Conservation (phyloP, 2,329 filamentous ascomycete genomes). For the Trichoderma guizhouense region DNA sequence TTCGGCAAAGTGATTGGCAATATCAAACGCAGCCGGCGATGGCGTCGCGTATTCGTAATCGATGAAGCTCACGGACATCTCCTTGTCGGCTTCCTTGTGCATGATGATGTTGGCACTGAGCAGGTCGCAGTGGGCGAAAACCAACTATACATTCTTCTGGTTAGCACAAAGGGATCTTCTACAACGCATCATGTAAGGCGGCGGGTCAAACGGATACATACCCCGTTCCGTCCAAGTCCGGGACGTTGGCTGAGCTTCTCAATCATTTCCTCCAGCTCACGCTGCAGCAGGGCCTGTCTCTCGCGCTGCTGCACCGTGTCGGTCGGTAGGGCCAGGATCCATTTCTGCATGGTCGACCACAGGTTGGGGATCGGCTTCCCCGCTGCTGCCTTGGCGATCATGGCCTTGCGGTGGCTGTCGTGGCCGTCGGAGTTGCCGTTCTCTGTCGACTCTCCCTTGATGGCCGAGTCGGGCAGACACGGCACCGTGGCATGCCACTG, state of each 20-base stretch:
- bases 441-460: constrained; percentile 22
- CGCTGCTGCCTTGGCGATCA: constrained; percentile 53
- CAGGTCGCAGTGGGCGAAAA: constrained; percentile 94
- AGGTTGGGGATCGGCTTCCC: constrained; percentile 77
- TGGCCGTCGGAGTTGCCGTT: constrained; percentile 38
- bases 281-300: constrained; percentile 66
- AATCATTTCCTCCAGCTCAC: constrained; percentile 69
- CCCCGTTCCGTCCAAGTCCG: constrained; percentile 71
- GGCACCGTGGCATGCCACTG: constrained; percentile 85
- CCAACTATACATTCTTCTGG: constrained; percentile 50
- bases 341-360: constrained; percentile 95
- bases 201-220: constrained; percentile 39
- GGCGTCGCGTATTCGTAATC: constrained; percentile 98
- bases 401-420: constrained; percentile 35
- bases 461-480: constrained; percentile 44
- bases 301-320: constrained; percentile 65
- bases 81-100: constrained; percentile 42
- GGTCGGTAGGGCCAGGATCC: constrained; percentile 81
- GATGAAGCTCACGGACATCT: constrained; percentile 67
- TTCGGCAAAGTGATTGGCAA: constrained; percentile 97
- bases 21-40: constrained; percentile 90
- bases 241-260: constrained; percentile 70
- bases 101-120: constrained; percentile 96
- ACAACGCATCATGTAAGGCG: not conserved
- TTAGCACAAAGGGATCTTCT: not conserved